Evolutionary conservation across 1,284 basidiomycete species (phyloP).

Genomic region (Kwoniella shivajii): DNA sequence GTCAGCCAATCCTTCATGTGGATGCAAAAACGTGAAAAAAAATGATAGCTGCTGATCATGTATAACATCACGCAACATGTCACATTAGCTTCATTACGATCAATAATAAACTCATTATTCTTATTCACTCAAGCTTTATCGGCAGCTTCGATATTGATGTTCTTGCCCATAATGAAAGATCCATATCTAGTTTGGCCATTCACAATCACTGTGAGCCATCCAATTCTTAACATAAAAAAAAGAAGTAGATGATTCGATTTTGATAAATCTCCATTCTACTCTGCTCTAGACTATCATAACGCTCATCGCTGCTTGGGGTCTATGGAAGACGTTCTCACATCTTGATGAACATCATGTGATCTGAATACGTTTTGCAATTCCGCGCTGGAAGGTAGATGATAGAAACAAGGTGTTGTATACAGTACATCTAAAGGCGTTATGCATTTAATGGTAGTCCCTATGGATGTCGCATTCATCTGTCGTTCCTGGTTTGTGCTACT

Average conservation of each 20-base stretch:
- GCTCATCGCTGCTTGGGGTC: slow-evolving; percentile 13
- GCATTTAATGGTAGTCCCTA: too few relatives aligned
- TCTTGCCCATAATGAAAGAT: slow-evolving; percentile 34
- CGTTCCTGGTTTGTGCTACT: too few relatives aligned
- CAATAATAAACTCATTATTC: slow-evolving; percentile 32
- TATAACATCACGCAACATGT: too few relatives aligned
- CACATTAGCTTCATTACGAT: slow-evolving; percentile 30
- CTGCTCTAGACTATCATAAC: slow-evolving; percentile 21
- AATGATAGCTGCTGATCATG: not conserved
- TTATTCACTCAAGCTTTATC: slow-evolving; percentile 31
- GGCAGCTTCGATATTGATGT: slow-evolving; percentile 22
- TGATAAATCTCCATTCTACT: not conserved
- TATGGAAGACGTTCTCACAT: slow-evolving; percentile 27
- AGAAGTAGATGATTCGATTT: not conserved
- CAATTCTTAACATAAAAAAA: not conserved
- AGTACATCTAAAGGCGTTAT: too few relatives aligned
- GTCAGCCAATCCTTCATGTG: not conserved
- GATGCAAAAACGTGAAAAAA: too few relatives aligned
- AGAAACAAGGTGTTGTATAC: too few relatives aligned
- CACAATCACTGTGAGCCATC: slow-evolving; percentile 23
- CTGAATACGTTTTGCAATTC: too few relatives aligned
- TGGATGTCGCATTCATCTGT: too few relatives aligned
- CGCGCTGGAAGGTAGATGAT: too few relatives aligned
- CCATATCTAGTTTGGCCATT: slow-evolving; percentile 36
- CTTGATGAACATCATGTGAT: slow-evolving; percentile 23